phyloP scores from a whole-genome alignment of 1,284 basidiomycete species.

The Lignosus rhinocerotis region DNA sequence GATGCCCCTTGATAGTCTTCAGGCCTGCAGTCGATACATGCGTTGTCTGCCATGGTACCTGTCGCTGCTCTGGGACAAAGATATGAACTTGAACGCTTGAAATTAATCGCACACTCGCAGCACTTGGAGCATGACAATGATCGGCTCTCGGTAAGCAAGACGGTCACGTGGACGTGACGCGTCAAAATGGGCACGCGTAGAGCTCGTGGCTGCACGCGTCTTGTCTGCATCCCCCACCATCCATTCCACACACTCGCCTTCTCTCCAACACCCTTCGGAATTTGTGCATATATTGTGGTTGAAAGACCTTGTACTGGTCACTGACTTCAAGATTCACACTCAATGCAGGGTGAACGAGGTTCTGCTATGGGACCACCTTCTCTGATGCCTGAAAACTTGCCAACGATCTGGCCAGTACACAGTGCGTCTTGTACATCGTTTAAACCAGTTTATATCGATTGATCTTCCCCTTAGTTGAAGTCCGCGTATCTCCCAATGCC shows the following conservation, averaged over 20 bases:
- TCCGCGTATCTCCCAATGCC: conserved; percentile 66
- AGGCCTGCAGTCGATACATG: conserved; percentile 28
- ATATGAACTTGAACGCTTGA: neutral
- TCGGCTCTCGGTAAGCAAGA: conserved; percentile 4
- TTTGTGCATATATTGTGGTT: neutral
- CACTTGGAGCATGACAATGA: too few species aligned
- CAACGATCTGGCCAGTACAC: conserved; percentile 58
- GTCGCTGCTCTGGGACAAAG: neutral
- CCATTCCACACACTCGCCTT: neutral
- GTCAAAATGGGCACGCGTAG: conserved; percentile 16
- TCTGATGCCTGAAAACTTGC: conserved; percentile 19
- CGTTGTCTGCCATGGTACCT: conserved; percentile 15
- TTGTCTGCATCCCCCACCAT: conserved; percentile 13
- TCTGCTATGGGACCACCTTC: conserved; percentile 28
- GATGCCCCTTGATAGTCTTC: neutral
- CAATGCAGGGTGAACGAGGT: conserved; percentile 27
- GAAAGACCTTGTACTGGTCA: neutral
- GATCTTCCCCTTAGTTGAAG: conserved; percentile 67
- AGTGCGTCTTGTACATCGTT: conserved; percentile 37
- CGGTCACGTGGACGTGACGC: conserved; percentile 24
- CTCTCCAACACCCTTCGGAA: neutral
- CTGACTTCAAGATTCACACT: neutral
- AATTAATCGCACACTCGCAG: neutral
- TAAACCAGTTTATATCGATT: neutral
- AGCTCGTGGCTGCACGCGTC: conserved; percentile 21